Evolutionary conservation across 352 stramenopile species (phyloP).

Genomic region (Globisporangium viniferum): DNA sequence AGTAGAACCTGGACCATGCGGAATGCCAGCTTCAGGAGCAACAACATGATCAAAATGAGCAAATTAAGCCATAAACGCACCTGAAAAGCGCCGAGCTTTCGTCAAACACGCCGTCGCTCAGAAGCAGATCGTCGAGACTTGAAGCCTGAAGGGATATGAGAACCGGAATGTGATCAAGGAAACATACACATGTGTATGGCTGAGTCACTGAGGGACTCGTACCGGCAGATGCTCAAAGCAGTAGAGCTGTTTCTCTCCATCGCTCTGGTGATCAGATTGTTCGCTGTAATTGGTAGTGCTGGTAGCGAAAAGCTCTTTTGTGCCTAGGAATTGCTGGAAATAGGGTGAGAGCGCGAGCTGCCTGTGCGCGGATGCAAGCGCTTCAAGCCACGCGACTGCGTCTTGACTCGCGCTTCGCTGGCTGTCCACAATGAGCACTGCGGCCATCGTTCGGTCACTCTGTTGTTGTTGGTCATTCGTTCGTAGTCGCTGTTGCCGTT

Average conservation of each 20-base stretch:
- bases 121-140: slow-evolving; percentile 1
- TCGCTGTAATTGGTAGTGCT: not conserved
- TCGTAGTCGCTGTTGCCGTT: too few relatives aligned
- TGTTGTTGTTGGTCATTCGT: not conserved
- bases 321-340: slow-evolving; percentile 8
- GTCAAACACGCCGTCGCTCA: slow-evolving; percentile 3
- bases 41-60: not conserved
- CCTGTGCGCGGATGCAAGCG: not conserved
- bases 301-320: not conserved
- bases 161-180: not conserved
- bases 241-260: not conserved
- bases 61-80: not conserved
- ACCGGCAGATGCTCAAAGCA: slow-evolving; percentile 10
- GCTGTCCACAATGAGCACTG: slow-evolving; percentile 1
- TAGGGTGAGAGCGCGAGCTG: slow-evolving; percentile 7
- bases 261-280: not conserved
- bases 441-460: not conserved
- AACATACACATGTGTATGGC: not conserved
- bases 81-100: slow-evolving; percentile 6
- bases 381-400: not conserved
- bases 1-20: slow-evolving; percentile 4
- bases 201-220: too few relatives aligned
- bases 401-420: not conserved
- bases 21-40: not conserved
- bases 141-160: not conserved